A percentile compares a stretch with the other conserved stretches of the same genome.
Evolutionary conservation across 208 protist genomes (phyloP).

Genomic region (Crithidia fasciculata): DNA sequence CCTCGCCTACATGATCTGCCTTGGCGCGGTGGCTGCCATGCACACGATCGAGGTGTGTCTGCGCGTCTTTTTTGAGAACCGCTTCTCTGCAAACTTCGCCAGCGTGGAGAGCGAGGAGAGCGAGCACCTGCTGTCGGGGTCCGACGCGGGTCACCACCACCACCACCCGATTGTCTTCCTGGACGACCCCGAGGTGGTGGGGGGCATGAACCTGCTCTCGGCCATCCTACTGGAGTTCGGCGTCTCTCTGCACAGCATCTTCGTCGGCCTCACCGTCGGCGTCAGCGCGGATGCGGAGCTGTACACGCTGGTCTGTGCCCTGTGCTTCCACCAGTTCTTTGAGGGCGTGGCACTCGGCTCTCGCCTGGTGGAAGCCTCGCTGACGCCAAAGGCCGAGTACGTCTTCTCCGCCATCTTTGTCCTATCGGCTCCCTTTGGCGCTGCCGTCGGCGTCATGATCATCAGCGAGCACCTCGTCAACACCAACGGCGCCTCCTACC

Average conservation of each 20-base stretch:
- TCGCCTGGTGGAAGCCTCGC: constrained; percentile 52
- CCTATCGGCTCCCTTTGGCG: constrained; percentile 58
- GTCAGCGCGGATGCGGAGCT: constrained; percentile 49
- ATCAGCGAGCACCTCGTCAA: constrained; percentile 34
- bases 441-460: constrained; percentile 34
- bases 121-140: constrained; percentile 22
- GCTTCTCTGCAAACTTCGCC: not conserved
- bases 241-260: constrained; percentile 70
- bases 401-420: constrained; percentile 48
- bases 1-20: constrained; percentile 43
- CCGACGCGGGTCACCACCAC: constrained; percentile 15
- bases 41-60: constrained; percentile 38
- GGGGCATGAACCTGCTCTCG: constrained; percentile 25
- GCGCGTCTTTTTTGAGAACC: constrained; percentile 16
- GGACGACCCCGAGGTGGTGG: not conserved
- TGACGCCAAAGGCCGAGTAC: constrained; percentile 39
- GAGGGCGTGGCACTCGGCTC: constrained; percentile 69
- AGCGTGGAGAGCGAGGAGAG: constrained; percentile 19
- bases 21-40: constrained; percentile 38
- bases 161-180: constrained; percentile 14
- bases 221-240: constrained; percentile 64
- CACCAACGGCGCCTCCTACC: constrained; percentile 39
- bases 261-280: constrained; percentile 67
- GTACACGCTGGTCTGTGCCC: constrained; percentile 47
- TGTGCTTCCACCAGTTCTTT: constrained; percentile 77